Evolutionary conservation across 2,329 filamentous ascomycete genomes (phyloP), one percentile per base, ranked within the genome.

Genomic region (Ophiognomonia clavigignenti-juglandacearum): DNA sequence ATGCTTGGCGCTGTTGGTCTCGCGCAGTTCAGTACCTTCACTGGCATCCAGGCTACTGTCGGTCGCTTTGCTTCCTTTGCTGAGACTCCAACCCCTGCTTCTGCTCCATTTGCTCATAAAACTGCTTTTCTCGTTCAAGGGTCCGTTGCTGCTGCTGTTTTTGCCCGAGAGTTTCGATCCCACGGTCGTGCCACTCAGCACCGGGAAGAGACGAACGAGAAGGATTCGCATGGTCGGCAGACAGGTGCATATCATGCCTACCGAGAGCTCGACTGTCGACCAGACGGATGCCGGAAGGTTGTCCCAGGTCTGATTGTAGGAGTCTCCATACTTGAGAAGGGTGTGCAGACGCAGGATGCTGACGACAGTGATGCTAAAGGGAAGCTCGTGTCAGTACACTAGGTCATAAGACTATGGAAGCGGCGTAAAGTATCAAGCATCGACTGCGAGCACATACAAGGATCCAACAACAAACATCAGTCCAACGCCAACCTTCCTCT

Each of bases 381-480:
- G n/a, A 36, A 4, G 5, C 8, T 2, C 13, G 10, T 31, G 24
- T 44, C 2, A 29, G 11, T 13, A 37, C 10, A 20, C 19, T n/a
- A n/a, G n/a, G n/a, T n/a, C n/a, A 16, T 16, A 16, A 16, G 13
- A 18, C 32, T 16, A 4, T 16, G 29, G 6, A 36, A 20, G 11
- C 18, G 34, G 14, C 9, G 34, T 14, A 4, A 16, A 16, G 34
- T 14, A 16, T 14, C 14, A 6, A 4, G n/a, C 11, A 3, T 8
- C 11, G 34, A 36, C 4, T 22, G 8, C 10, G 14, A 31, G 4
- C 8, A 26, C 40, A n/a, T 24, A 43, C 40, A 68, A 67, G 1
- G 64, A 59, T 31, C 72, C 71, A 1, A 73, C 61, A 4, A 63
- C 58, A 37, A 75, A 72, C 66, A 74, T 73, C 27, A 69, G 52